These are phyloP conservation scores for Croton laevigatus DNA, from an alignment of 441 rosid genomes.

Conservation along the genomic window DNA sequence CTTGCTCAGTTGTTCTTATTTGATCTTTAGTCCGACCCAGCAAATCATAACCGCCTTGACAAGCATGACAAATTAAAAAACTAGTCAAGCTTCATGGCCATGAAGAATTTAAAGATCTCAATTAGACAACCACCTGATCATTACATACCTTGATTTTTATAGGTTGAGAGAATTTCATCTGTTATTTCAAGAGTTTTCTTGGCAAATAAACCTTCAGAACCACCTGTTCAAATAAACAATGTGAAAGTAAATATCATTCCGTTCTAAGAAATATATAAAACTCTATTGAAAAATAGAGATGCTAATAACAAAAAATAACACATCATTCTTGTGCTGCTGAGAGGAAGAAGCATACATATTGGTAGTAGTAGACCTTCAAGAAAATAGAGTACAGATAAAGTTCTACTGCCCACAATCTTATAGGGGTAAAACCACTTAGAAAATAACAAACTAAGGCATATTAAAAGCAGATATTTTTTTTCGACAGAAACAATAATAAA, in stretches of 20 bases:
- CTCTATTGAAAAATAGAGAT: neutral
- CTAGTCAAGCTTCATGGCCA: slow-evolving; percentile 17
- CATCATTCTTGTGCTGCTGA: neutral
- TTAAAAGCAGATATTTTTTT: neutral
- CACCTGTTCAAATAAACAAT: slow-evolving; percentile 49
- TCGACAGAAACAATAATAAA: neutral
- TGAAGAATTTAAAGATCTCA: slow-evolving; percentile 17
- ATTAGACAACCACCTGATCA: slow-evolving; percentile 13
- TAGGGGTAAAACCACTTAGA: neutral
- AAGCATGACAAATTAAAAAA: slow-evolving; percentile 19
- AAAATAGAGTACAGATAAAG: neutral
- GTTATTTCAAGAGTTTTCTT: slow-evolving; percentile 87
- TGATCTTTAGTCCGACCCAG: slow-evolving; percentile 98
- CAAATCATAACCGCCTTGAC: slow-evolving; percentile 94
- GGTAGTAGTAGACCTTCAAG: neutral
- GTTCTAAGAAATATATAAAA: neutral
- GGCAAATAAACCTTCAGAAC: slow-evolving; percentile 96
- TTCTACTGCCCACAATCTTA: neutral
- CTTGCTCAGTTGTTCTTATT: slow-evolving; percentile 95
- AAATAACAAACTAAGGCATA: neutral
- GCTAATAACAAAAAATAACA: neutral
- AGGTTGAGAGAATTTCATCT: slow-evolving; percentile 70
- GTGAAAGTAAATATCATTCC: neutral
- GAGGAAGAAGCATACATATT: neutral
- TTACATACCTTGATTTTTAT: slow-evolving; percentile 88